Percentiles rank a stretch among this genome's conserved stretches.
Conservation (phyloP, 208 protist species). For the Acanthamoeba polyphaga region DNA sequence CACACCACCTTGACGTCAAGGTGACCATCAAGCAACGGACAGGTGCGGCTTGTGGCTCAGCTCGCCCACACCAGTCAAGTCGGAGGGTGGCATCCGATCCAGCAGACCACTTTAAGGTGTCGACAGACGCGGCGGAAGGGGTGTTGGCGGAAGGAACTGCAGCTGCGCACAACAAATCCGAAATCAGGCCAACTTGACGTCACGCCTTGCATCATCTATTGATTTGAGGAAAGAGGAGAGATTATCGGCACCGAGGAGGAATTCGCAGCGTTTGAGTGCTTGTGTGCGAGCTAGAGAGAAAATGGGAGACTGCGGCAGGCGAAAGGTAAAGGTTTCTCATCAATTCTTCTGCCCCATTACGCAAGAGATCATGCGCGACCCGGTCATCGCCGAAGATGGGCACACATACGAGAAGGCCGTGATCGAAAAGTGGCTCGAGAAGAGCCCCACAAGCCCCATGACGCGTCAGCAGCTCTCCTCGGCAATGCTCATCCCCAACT, state of each 20-base stretch:
- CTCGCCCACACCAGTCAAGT: too few species aligned
- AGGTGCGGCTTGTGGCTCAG: too few species aligned
- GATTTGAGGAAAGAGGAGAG: too few species aligned
- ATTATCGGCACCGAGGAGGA: background rate
- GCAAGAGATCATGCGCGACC: slow-evolving; percentile 73
- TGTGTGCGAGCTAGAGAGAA: background rate
- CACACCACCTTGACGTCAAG: too few species aligned
- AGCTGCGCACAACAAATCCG: background rate
- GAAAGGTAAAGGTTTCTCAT: background rate
- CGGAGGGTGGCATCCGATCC: too few species aligned
- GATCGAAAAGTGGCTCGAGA: slow-evolving; percentile 75
- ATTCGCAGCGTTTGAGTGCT: background rate
- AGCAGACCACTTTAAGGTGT: background rate
- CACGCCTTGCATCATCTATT: background rate
- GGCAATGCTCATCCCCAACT: slow-evolving; percentile 46
- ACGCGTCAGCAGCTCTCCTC: background rate
- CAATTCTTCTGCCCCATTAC: slow-evolving; percentile 76
- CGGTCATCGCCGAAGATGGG: slow-evolving; percentile 72
- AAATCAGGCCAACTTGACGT: background rate
- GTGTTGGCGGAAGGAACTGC: background rate
- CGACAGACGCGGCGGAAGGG: background rate
- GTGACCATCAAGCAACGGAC: too few species aligned
- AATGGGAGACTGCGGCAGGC: background rate
- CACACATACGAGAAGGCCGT: slow-evolving; percentile 75
- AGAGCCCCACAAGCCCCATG: slow-evolving; percentile 41